Base-by-base conservation (phyloP, 2,329 filamentous ascomycete species). In the Mycocentrospora acerina region DNA sequence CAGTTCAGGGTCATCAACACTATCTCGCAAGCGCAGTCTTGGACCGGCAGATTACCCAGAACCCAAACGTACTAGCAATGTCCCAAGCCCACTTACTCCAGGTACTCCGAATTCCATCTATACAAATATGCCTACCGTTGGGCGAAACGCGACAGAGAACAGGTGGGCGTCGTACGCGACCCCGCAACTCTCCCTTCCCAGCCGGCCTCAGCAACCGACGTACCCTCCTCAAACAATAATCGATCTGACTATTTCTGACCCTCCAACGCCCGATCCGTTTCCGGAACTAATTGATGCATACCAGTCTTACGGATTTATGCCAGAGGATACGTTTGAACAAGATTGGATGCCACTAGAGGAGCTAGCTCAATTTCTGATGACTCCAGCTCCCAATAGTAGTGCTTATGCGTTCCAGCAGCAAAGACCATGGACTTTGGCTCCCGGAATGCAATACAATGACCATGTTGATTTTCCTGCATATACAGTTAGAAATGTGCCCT, bases 321-420 rank as follows among this genome's bases (percentile, higher is more conserved):
- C 49, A 4, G 27, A 31, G 4, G 42, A 55, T 37, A 48, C 50
- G 2, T 57, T 59, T 33, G 38, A 37, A 9, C 53, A 57, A 22
- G 51, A 58, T 3, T 55, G 44, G n/a, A 63, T 65, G 59, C 30
- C 17, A 13, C 19, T 36, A 3, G 44, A 59, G 6, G 49, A 62
- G 13, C 47, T 66, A n/a, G 59, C 56, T 11, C 34, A 57, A n/a
- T 64, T 60, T 30, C 43, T 66, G 28, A 17, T 54, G 4, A 40
- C 41, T 6, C 51, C 57, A 3, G 45, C 44, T 22, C 32, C 44
- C 29, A 35, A 44, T 7, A 39, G 39, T 29, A 35, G 31, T 25
- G 46, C 43, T n/a, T 55, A 55, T 22, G 44, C 34, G 13, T 50
- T 47, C 24, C 46, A 49, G 17, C 45, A 46, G 15, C 31, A 17